Evolutionary conservation across 129 eudicot species (phyloP).

Genomic region (Pseudognaphalium luteoalbum): DNA sequence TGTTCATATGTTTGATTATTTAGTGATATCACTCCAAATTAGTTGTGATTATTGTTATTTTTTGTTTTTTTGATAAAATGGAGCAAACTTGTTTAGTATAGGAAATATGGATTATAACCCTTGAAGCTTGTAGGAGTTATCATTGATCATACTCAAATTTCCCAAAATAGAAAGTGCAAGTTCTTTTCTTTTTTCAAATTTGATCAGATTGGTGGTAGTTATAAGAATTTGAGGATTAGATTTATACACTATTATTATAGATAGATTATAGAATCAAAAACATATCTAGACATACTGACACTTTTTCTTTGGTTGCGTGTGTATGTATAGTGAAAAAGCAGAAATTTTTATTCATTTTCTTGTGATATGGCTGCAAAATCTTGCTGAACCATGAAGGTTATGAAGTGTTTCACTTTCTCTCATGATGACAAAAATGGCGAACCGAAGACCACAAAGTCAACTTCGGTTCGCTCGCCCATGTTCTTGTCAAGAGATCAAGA

Average conservation of each 20-base stretch:
- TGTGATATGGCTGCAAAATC: conserved; percentile 24
- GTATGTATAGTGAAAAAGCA: conserved; percentile 12
- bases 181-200: neutral
- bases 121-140: neutral
- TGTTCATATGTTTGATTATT: conserved; percentile 5
- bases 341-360: neutral
- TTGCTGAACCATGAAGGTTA: conserved; percentile 38
- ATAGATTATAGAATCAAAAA: neutral
- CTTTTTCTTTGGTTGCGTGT: conserved; percentile 1
- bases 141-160: neutral
- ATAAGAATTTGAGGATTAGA: neutral
- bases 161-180: neutral
- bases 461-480: conserved; percentile 42
- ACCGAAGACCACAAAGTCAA: conserved; percentile 48
- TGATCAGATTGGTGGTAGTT: neutral
- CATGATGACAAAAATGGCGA: conserved; percentile 48
- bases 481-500: conserved; percentile 49
- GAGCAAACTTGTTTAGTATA: neutral
- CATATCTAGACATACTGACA: neutral
- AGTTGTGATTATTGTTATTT: neutral
- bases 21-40: neutral
- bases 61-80: neutral
- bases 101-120: neutral
- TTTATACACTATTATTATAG: neutral
- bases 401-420: conserved; percentile 72